Evolutionary conservation across 1,139 yeast genomes (phyloP).

Genomic region (Suhomyces bribrorum): DNA sequence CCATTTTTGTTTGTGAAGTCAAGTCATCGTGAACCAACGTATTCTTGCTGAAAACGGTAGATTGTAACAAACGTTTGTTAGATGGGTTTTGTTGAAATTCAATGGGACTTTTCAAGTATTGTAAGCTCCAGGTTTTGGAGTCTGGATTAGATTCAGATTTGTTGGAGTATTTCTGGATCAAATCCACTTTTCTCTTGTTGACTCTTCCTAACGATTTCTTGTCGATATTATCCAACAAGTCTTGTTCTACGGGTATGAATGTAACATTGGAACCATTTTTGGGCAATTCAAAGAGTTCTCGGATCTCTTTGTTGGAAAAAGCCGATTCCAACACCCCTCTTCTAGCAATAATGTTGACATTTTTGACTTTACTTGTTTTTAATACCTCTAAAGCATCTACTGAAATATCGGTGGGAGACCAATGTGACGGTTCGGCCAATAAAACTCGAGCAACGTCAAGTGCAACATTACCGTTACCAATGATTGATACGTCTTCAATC

Average conservation of each 20-base stretch:
- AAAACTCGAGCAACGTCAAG: slow-evolving; percentile 84
- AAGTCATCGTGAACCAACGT: slow-evolving; percentile 37
- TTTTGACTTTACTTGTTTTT: slow-evolving; percentile 52
- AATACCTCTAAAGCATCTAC: slow-evolving; percentile 58
- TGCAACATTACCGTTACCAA: slow-evolving; percentile 99
- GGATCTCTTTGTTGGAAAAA: slow-evolving; percentile 86
- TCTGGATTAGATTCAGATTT: slow-evolving; percentile 19
- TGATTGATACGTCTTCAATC: slow-evolving; percentile 67
- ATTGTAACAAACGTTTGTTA: slow-evolving; percentile 27
- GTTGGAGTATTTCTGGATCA: slow-evolving; percentile 57
- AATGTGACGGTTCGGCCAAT: slow-evolving; percentile 57
- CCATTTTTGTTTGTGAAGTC: slow-evolving; percentile 36
- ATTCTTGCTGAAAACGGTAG: slow-evolving; percentile 54
- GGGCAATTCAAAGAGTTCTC: slow-evolving; percentile 72
- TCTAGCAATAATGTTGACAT: slow-evolving; percentile 77
- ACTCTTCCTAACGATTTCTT: slow-evolving; percentile 57
- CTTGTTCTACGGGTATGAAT: slow-evolving; percentile 55
- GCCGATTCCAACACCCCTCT: slow-evolving; percentile 84
- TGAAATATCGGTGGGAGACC: slow-evolving; percentile 76
- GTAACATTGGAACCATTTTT: slow-evolving; percentile 40
- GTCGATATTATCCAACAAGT: slow-evolving; percentile 42
- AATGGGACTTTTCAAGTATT: slow-evolving; percentile 68
- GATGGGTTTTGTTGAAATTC: slow-evolving; percentile 44
- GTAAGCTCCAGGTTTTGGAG: slow-evolving; percentile 63
- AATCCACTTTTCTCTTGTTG: slow-evolving; percentile 65